Base-by-base conservation (phyloP, 176 grass and related monocot genomes). In the Alloteropsis semialata region DNA sequence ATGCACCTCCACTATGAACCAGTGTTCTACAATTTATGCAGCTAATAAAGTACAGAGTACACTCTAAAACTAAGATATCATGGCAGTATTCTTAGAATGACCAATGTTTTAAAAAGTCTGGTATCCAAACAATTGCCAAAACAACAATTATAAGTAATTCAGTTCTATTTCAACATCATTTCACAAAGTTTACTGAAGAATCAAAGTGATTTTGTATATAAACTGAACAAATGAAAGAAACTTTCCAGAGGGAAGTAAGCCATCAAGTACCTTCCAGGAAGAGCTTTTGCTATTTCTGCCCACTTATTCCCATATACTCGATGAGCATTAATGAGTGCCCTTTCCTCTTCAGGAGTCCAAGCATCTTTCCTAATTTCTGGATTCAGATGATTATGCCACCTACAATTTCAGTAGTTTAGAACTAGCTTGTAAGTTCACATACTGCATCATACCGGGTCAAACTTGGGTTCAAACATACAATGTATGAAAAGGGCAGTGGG, bases 371-470 rank as follows among this genome's bases (percentile, higher is more conserved):
- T 93, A 87, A 99, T 99, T 37, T 86, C 76, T 69, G 96, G 96
- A 89, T 99, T 93, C 83, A 99, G 85, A 92, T 99, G 96, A 92
- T 99, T 99, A 81, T 99, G 96, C 93, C 96, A 99, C 89, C 96
- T 99, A 84, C 61, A 37, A 86, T 76, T 74, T 36, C 43, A 82
- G 30, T 18, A 79, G 69, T 76, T 85, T 30, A 90, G 44, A 50
- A 72, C 33, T 22, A 63, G 46, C 48, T 62, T 64, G 44, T 17
- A 50, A 64, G 48, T 32, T 4, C 11, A 30, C 36, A 37, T 83
- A 33, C 14, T 86, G 58, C 38, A 75, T 11, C 27, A 12, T 61
- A 41, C 25, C 1, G 4, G 9, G 5, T 8, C 71, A 87, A 76
- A 15, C 42, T 81, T 48, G 44, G 71, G 17, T 41, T 19, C 21